Percentiles rank a stretch among this genome's conserved stretches.
These are phyloP conservation scores for Calonectria fujianensis DNA, from an alignment of 2,329 filamentous ascomycete species.

Conservation along the genomic window DNA sequence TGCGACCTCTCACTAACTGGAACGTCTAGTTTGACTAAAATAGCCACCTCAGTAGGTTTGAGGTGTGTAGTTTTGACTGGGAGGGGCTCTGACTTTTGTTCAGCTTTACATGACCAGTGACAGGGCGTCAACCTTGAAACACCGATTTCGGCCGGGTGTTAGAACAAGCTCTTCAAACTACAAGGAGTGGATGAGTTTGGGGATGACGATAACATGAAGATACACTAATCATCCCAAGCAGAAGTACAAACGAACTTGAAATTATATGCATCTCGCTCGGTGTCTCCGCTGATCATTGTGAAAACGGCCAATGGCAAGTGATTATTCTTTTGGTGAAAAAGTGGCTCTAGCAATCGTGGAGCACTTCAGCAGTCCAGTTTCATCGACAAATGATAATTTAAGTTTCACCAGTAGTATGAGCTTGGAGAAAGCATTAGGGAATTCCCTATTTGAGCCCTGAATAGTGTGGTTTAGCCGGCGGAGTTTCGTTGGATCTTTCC, in stretches of 20 bases:
- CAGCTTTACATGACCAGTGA: slow-evolving; percentile 42
- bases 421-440: too few species aligned
- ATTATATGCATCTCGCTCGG: slow-evolving; percentile 12
- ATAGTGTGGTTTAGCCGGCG: too few species aligned
- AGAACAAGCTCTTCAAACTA: slow-evolving; percentile 39
- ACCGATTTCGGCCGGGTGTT: slow-evolving; percentile 38
- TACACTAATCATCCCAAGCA: slow-evolving; percentile 46
- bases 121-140: slow-evolving; percentile 41
- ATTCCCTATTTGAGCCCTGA: too few species aligned
- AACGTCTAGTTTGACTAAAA: slow-evolving; percentile 59
- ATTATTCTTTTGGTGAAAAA: background rate
- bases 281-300: background rate
- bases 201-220: slow-evolving; percentile 48
- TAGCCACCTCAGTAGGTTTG: slow-evolving; percentile 47
- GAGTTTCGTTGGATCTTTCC: background rate
- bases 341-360: background rate
- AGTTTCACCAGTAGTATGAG: background rate
- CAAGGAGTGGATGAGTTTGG: slow-evolving; percentile 37
- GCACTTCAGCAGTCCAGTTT: too few species aligned
- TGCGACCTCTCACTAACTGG: slow-evolving; percentile 37
- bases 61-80: slow-evolving; percentile 45
- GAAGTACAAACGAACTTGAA: slow-evolving; percentile 47
- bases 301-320: background rate
- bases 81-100: slow-evolving; percentile 41
- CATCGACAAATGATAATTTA: too few species aligned